A percentile compares a stretch with the other conserved stretches of the same genome.
Evolutionary conservation across 2,329 filamentous ascomycete species (phyloP).

Genomic region (Hypoxylon sp.): DNA sequence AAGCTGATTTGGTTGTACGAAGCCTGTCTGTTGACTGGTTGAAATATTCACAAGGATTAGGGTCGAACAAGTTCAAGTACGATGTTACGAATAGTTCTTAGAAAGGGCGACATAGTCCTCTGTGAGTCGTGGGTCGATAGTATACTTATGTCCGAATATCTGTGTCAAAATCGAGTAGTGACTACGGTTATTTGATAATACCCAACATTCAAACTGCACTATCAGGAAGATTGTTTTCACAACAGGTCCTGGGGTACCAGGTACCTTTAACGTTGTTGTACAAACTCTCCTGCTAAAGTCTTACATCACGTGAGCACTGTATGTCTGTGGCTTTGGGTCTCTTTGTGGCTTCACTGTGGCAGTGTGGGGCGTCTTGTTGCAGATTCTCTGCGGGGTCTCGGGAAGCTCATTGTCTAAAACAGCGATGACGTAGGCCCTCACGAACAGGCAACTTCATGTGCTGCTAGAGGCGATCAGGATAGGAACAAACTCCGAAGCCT

Average conservation of each 20-base stretch:
- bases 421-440: constrained; percentile 19
- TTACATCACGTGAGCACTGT: not conserved
- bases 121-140: too few species aligned
- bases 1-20: not conserved
- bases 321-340: not conserved
- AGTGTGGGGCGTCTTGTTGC: not conserved
- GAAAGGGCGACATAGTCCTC: too few species aligned
- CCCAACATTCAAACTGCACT: too few species aligned
- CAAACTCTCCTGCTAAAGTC: not conserved
- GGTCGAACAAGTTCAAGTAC: too few species aligned
- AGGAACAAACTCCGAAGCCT: constrained; percentile 18
- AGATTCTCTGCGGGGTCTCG: not conserved
- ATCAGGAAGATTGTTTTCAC: too few species aligned
- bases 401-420: constrained; percentile 3
- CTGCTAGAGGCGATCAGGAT: constrained; percentile 3
- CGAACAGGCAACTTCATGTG: constrained; percentile 10
- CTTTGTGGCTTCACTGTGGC: constrained; percentile 1
- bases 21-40: not conserved
- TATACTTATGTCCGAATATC: too few species aligned
- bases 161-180: too few species aligned
- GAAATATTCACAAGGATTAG: too few species aligned
- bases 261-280: not conserved
- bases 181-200: too few species aligned
- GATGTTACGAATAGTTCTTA: too few species aligned
- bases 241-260: too few species aligned